phyloP scores from a whole-genome alignment of 257 asterid species.

The Nicotiana attenuata region DNA sequence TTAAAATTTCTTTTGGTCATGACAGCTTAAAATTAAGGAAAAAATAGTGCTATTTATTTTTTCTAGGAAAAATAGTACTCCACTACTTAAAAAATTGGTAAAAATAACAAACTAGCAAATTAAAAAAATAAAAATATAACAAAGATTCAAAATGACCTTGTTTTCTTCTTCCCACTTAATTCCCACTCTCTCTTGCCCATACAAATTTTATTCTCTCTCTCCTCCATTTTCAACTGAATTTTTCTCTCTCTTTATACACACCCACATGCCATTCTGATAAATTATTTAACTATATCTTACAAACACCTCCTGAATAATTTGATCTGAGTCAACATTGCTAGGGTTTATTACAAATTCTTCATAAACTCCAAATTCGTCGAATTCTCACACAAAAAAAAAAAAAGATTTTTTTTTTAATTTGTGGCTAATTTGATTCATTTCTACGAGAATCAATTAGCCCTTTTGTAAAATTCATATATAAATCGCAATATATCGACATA shows the following conservation, averaged over 20 bases:
- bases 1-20: no score
- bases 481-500: no score
- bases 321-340: conserved; percentile 11
- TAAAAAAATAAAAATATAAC: no score
- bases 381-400: neutral
- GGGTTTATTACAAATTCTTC: conserved; percentile 23
- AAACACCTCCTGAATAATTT: neutral
- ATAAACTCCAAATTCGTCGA: neutral
- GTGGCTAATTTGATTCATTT: conserved; percentile 6
- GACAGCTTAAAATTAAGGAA: no score
- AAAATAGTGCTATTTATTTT: no score
- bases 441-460: conserved; percentile 4
- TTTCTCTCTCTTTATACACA: conserved; percentile 14
- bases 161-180: conserved; percentile 12
- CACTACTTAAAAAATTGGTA: neutral
- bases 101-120: neutral
- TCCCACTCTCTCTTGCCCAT: conserved; percentile 11
- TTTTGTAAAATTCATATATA: neutral
- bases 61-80: no score
- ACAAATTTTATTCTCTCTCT: conserved; percentile 11
- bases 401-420: neutral
- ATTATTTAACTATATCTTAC: neutral
- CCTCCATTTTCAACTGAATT: neutral
- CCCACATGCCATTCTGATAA: conserved; percentile 9
- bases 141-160: conserved; percentile 1